phyloP scores from a whole-genome alignment of 2,329 filamentous ascomycete genomes.

The Cladosporium oxysporum region DNA sequence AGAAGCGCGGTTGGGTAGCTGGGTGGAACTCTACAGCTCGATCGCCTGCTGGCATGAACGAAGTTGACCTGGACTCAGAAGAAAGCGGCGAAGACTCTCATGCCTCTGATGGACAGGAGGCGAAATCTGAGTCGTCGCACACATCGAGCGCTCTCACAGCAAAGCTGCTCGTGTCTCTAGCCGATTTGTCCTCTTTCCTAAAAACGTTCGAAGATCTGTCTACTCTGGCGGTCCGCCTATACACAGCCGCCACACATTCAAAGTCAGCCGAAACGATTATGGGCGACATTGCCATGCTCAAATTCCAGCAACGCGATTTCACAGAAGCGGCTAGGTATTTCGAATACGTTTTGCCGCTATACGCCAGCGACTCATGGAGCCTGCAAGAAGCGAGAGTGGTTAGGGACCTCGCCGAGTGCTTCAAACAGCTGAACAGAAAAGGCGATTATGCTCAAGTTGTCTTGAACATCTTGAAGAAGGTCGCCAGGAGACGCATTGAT shows the following conservation, averaged over 20 bases:
- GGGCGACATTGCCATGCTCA: slow-evolving; percentile 82
- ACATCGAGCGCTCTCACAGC: not conserved
- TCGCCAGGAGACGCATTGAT: slow-evolving; percentile 40
- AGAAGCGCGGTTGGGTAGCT: slow-evolving; percentile 71
- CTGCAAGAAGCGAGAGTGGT: slow-evolving; percentile 80
- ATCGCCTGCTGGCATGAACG: slow-evolving; percentile 21
- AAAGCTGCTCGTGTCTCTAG: not conserved
- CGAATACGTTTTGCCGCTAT: slow-evolving; percentile 74
- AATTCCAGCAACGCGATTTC: slow-evolving; percentile 70
- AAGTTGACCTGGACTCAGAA: slow-evolving; percentile 40
- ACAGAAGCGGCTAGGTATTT: slow-evolving; percentile 75
- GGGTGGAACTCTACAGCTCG: slow-evolving; percentile 58
- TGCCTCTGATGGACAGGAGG: not conserved
- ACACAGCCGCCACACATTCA: slow-evolving; percentile 73
- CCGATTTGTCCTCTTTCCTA: slow-evolving; percentile 9
- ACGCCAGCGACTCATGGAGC: slow-evolving; percentile 76
- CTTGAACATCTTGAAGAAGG: slow-evolving; percentile 72
- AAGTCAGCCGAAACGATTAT: slow-evolving; percentile 77
- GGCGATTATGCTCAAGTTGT: slow-evolving; percentile 79
- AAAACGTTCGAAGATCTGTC: slow-evolving; percentile 13
- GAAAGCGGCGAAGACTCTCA: slow-evolving; percentile 16
- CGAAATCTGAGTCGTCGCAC: not conserved
- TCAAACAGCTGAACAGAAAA: slow-evolving; percentile 72
- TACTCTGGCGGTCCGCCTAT: slow-evolving; percentile 73
- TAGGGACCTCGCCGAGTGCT: slow-evolving; percentile 79